phyloP scores from a whole-genome alignment of 257 asterid species.

The Galeopsis tetrahit region DNA sequence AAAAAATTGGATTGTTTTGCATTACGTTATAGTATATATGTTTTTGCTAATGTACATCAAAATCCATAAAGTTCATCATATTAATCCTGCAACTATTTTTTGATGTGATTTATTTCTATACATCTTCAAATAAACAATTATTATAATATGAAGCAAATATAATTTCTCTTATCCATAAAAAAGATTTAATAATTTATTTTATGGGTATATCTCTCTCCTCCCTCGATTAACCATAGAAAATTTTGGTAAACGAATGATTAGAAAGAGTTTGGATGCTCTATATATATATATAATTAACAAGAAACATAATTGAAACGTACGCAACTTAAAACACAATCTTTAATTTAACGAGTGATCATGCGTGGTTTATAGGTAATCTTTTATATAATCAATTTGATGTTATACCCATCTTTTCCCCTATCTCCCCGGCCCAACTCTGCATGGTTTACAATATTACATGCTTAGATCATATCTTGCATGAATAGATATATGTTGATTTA shows the following conservation, averaged over 20 bases:
- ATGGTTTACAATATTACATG: neutral
- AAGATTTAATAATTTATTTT: too few species aligned
- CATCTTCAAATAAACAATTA: too few species aligned
- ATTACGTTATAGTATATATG: too few species aligned
- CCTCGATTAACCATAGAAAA: neutral
- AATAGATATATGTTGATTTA: neutral
- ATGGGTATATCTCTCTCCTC: too few species aligned
- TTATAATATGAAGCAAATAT: too few species aligned
- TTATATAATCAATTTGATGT: neutral
- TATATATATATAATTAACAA: neutral
- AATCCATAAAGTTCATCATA: too few species aligned
- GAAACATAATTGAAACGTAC: neutral
- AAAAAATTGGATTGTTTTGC: too few species aligned
- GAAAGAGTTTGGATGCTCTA: neutral
- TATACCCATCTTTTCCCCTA: neutral
- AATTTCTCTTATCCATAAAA: too few species aligned
- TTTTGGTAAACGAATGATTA: neutral
- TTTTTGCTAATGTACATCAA: too few species aligned
- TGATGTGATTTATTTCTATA: too few species aligned
- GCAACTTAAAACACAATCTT: neutral
- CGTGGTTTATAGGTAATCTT: conserved; percentile 21
- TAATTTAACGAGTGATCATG: neutral
- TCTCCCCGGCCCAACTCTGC: too few species aligned
- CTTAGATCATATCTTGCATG: neutral
- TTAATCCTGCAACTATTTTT: too few species aligned